Evolutionary conservation across 1,284 basidiomycete genomes (phyloP), one percentile per base, ranked within the genome.

Genomic region (Farysia itapuensis): DNA sequence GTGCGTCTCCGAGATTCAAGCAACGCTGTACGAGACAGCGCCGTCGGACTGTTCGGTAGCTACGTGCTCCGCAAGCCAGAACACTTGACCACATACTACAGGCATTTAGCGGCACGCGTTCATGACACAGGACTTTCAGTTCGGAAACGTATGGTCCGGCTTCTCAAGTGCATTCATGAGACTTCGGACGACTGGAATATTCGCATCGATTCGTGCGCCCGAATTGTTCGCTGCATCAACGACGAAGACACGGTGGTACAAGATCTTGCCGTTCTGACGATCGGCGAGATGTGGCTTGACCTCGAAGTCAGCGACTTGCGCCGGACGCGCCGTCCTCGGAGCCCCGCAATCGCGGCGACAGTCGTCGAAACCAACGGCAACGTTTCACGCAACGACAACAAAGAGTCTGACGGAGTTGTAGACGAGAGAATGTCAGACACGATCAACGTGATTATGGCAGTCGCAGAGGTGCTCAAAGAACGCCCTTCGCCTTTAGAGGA

Each of bases 31-130:
- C 86, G 94, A 25, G 95, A 99, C 77, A 89, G 90, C 5, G 91
- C 94, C 5, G 88, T 98, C 7, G 92, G 95, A 56, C 80, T 98
- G 36, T 88, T 98, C 48, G 92, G 94, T 21, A 94, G 90, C 78
- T 95, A 96, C 72, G 86, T 97, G 78, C 84, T 93, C 20, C 86
- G 90, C 47, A 86, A 87, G 3, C 88, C 90, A 0, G 84, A 86
- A 46, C 84, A 95, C 20, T 89, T 89, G 0, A 82, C 84, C 3
- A 84, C 89, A 57, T 95, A 96, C 78, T 92, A 92, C 70, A 82
- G 83, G 29, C 85, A 85, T 75, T 87, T 99, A 28, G 84, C 87
- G 4, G 86, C 88, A 45, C 86, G 93, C 8, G 89, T 95, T 25
- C 61, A 92, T 87, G 94, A 98, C 74, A 88, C 91, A 29, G 92